Evolutionary conservation across 148 eudicot genomes (phyloP).

Genomic region (Pharnaceum exiguum): DNA sequence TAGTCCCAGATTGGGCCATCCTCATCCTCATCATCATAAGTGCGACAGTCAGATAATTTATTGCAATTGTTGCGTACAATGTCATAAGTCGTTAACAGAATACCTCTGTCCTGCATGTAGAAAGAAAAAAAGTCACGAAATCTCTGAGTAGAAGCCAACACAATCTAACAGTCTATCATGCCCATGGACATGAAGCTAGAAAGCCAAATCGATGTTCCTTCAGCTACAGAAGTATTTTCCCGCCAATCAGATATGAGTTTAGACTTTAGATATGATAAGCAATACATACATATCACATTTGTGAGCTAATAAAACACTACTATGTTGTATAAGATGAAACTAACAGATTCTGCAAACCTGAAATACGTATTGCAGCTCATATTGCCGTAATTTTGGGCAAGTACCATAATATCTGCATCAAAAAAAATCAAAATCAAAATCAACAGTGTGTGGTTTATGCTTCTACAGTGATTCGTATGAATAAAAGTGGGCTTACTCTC

Average conservation of each 20-base stretch:
- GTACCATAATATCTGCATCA: constrained; percentile 73
- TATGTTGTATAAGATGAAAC: no score
- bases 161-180: background rate
- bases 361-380: constrained; percentile 85
- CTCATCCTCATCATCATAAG: constrained; percentile 45
- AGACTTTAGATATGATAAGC: background rate
- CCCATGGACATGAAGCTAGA: background rate
- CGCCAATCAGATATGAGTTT: background rate
- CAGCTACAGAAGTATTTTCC: no score
- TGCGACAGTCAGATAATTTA: constrained; percentile 45
- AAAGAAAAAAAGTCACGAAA: background rate
- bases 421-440: background rate
- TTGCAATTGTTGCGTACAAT: constrained; percentile 82
- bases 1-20: constrained; percentile 82
- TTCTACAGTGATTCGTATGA: background rate
- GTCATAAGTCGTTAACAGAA: constrained; percentile 89
- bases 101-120: constrained; percentile 73
- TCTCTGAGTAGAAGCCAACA: background rate
- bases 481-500: constrained; percentile 66
- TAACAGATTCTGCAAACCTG: constrained; percentile 54
- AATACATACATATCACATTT: background rate
- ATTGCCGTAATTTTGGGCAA: constrained; percentile 58
- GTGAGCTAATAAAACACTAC: background rate
- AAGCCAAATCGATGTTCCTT: no score
- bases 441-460: background rate